Conservation (phyloP, 345 rosid species). For the Eucalyptus grandis region DNA sequence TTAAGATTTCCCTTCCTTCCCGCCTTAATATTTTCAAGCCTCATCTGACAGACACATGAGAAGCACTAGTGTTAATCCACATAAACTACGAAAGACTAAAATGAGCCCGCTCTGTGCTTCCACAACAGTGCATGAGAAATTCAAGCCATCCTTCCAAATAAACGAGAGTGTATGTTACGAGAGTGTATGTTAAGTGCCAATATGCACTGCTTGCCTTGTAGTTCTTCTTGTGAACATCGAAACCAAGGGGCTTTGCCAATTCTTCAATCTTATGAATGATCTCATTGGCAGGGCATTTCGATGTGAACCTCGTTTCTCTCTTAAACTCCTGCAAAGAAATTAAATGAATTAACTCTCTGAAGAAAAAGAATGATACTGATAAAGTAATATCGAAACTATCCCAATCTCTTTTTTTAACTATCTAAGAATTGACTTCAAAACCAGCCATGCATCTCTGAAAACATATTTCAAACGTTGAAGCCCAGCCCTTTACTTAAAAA, state of each 20-base stretch:
- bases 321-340: slow-evolving; percentile 43
- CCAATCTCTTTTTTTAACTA: background rate
- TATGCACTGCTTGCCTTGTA: slow-evolving; percentile 48
- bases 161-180: background rate
- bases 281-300: slow-evolving; percentile 74
- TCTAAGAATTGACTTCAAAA: background rate
- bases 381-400: background rate
- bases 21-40: slow-evolving; percentile 81
- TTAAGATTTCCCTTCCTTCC: slow-evolving; percentile 95
- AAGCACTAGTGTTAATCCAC: background rate
- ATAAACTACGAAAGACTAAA: background rate
- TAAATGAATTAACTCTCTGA: background rate
- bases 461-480: background rate
- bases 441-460: background rate
- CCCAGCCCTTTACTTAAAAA: background rate
- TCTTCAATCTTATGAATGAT: slow-evolving; percentile 77
- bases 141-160: background rate
- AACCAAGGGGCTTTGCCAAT: slow-evolving; percentile 94
- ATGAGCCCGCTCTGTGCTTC: background rate
- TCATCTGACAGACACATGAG: slow-evolving; percentile 34
- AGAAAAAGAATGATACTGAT: background rate
- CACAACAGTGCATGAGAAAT: background rate
- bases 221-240: slow-evolving; percentile 81
- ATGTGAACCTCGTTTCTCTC: slow-evolving; percentile 88
- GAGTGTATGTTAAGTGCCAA: background rate